Percentiles rank a stretch among this genome's conserved stretches.
Evolutionary conservation across 169 alveolate species (phyloP).

Genomic region (Plasmodium berghei): DNA sequence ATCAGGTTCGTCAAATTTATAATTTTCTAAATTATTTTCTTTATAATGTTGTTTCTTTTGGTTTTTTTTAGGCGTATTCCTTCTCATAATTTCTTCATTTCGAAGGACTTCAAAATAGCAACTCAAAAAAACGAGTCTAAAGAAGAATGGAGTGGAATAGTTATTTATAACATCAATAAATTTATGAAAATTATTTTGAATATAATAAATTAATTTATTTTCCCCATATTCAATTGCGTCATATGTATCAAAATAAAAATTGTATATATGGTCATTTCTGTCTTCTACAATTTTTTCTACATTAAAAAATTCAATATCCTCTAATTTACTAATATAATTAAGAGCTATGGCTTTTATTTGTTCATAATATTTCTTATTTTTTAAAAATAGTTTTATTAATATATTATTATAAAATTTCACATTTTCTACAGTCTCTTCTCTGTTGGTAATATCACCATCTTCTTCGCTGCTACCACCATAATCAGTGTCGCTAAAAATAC

Average conservation of each 20-base stretch:
- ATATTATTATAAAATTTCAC: constrained; percentile 47
- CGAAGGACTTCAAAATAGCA: constrained; percentile 60
- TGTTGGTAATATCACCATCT: constrained; percentile 12
- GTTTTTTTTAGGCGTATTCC: neutral
- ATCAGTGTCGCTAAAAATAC: constrained; percentile 70
- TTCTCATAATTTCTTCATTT: constrained; percentile 1
- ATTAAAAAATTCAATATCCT: constrained; percentile 46
- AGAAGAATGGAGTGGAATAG: constrained; percentile 60
- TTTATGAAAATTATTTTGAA: constrained; percentile 66
- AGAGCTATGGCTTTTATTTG: constrained; percentile 59
- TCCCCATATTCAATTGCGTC: constrained; percentile 72
- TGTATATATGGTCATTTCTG: constrained; percentile 46
- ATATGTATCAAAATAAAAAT: constrained; percentile 60
- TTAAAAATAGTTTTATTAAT: constrained; percentile 62
- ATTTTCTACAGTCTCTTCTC: constrained; percentile 56
- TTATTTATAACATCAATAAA: constrained; percentile 67
- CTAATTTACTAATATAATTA: constrained; percentile 61
- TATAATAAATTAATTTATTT: constrained; percentile 60
- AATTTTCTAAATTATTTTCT: neutral
- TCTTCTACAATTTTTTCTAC: constrained; percentile 26
- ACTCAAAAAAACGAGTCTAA: constrained; percentile 58
- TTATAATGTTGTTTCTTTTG: neutral
- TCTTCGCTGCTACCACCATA: constrained; percentile 42
- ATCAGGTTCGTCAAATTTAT: neutral
- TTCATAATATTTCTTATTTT: constrained; percentile 65